phyloP scores from a whole-genome alignment of 352 stramenopile genomes.

The Nothophytophthora sp. region DNA sequence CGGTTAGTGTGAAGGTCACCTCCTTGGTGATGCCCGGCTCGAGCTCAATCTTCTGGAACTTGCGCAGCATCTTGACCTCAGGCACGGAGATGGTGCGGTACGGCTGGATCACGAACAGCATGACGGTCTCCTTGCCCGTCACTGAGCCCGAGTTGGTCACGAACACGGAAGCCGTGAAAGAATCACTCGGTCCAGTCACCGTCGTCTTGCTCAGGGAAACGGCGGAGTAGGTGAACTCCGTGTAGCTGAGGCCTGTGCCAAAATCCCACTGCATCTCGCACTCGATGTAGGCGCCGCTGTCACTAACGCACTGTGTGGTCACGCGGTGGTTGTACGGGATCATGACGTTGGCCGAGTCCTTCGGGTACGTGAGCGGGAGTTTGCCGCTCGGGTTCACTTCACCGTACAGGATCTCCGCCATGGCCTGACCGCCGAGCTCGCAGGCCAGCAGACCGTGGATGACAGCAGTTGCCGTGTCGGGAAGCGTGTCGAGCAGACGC shows the following conservation, averaged over 20 bases:
- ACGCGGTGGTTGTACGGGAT: conserved; percentile 82
- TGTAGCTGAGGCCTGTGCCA: conserved; percentile 70
- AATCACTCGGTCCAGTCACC: conserved; percentile 22
- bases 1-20: conserved; percentile 48
- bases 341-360: conserved; percentile 56
- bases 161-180: conserved; percentile 46
- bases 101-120: conserved; percentile 79
- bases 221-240: conserved; percentile 54
- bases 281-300: conserved; percentile 20
- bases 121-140: conserved; percentile 69
- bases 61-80: conserved; percentile 81
- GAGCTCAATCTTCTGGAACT: conserved; percentile 77
- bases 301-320: conserved; percentile 43
- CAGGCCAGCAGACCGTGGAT: conserved; percentile 78
- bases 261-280: conserved; percentile 77
- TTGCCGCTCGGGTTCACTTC: conserved; percentile 79
- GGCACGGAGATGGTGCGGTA: conserved; percentile 62
- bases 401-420: conserved; percentile 84
- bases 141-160: conserved; percentile 71
- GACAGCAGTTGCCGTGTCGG: conserved; percentile 53
- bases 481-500: conserved; percentile 57
- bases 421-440: conserved; percentile 74
- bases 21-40: conserved; percentile 34
- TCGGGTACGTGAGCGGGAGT: conserved; percentile 84
- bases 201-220: conserved; percentile 43